Evolutionary conservation across 1,139 yeast species (phyloP), one percentile per base, ranked within the genome.

Genomic region (Sugiyamaella neomexicana): DNA sequence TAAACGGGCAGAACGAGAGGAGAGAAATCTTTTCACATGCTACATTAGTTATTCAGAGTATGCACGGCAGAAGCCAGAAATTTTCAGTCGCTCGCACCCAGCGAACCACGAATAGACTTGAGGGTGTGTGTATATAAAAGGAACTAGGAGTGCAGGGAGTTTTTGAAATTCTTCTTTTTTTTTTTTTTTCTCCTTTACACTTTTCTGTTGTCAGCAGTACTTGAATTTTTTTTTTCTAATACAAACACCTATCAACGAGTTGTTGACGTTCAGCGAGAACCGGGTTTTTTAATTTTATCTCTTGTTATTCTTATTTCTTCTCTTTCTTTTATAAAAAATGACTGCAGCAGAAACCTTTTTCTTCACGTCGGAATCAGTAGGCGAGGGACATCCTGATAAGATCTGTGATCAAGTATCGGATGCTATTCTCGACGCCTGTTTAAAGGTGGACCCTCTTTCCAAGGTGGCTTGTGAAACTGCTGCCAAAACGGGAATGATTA

Each of bases 401-500:
- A 95, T 93, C 79, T 93, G 99, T 79, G 99, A 93, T 77, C 99
- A 93, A 80, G 97, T 95, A 64, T 88, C 96, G 55, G 99, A 95
- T 73, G 99, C 99, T 69, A 89, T 93, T 70, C 82, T 93, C 69
- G 99, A 93, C 72, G 99, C 99, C 67, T 93, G 98, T 81, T 80
- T 93, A 68, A 84, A 89, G 60, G 95, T 80, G 67, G 99, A 93
- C 75, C 99, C 99, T 62, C 82, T 89, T 69, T 93, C 99, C 66
- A 93, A 95, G 81, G 99, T 93, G 72, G 99, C 97, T 55, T 93
- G 99, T 80, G 99, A 93, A 79, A 89, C 99, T 59, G 98, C 98
- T 64, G 86, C 97, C 68, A 93, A 93, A 81, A 93, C 99, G 62
- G 99, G 98, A 79, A 84, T 93, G 96, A 89, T 93, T 72, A 87